Conservation (phyloP, 805 yeast genomes). For the Barnettozyma siamensis region DNA sequence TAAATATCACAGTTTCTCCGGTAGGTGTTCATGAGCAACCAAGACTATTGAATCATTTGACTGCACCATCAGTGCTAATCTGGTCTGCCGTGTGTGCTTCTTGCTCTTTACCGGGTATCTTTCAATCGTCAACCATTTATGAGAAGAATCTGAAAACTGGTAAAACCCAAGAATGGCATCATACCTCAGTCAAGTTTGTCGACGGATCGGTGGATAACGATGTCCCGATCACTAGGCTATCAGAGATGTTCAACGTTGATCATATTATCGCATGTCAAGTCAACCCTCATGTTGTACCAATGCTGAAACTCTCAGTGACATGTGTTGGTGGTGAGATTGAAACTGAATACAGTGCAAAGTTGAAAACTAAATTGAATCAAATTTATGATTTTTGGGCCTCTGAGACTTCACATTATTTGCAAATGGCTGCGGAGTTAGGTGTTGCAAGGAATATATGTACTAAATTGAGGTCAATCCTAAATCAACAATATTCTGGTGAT, state of each 20-base stretch:
- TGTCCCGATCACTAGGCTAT: constrained; percentile 79
- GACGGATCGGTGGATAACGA: constrained; percentile 97
- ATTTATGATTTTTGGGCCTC: constrained; percentile 54
- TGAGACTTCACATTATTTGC: constrained; percentile 75
- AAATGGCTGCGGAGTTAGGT: constrained; percentile 70
- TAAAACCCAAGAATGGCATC: constrained; percentile 75
- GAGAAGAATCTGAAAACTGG: constrained; percentile 78
- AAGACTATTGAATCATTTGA: constrained; percentile 67
- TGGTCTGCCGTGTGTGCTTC: constrained; percentile 94
- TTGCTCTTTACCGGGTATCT: constrained; percentile 89
- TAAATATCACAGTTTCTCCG: constrained; percentile 91
- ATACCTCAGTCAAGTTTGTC: constrained; percentile 69
- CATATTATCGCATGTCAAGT: constrained; percentile 98
- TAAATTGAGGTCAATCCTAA: constrained; percentile 65
- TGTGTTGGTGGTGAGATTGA: constrained; percentile 68
- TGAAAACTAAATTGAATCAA: constrained; percentile 46
- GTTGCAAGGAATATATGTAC: constrained; percentile 66
- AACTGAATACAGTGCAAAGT: constrained; percentile 48
- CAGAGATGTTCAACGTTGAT: constrained; percentile 96
- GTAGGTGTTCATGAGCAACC: constrained; percentile 91
- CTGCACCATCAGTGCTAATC: constrained; percentile 74
- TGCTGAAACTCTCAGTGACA: constrained; percentile 61
- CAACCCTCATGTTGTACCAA: constrained; percentile 92
- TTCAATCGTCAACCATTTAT: constrained; percentile 77
- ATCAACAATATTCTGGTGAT: constrained; percentile 90